Conservation (phyloP, 805 yeast species). For the Pichia paraexigua region DNA sequence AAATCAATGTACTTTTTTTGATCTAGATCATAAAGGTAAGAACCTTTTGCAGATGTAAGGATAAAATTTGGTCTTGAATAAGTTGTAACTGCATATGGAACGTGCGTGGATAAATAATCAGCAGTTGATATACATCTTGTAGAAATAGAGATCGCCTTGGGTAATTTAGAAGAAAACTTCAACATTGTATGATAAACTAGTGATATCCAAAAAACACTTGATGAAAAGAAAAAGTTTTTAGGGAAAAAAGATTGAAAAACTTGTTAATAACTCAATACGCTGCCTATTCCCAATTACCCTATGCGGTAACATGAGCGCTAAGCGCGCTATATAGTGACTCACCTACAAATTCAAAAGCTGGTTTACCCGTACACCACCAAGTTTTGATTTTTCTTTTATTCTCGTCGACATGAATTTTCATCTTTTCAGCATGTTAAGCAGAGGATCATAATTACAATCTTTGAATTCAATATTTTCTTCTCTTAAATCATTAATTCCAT, state of each 20-base stretch:
- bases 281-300: neutral
- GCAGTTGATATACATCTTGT: conserved; percentile 18
- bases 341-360: neutral
- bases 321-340: conserved; percentile 6
- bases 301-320: neutral
- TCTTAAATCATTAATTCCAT: neutral
- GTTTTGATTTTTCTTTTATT: neutral
- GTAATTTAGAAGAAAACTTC: neutral
- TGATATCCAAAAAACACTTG: neutral
- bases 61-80: conserved; percentile 74
- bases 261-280: neutral
- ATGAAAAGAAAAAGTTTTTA: neutral
- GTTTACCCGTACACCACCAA: neutral
- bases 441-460: neutral
- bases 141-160: conserved; percentile 3
- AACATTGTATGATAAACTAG: neutral
- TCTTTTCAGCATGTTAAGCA: neutral
- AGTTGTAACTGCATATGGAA: conserved; percentile 60
- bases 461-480: too few species aligned
- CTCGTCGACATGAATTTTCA: neutral
- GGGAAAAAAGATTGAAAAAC: neutral
- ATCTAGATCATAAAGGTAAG: conserved; percentile 73
- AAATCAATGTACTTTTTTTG: conserved; percentile 78
- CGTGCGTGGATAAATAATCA: conserved; percentile 17
- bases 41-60: conserved; percentile 73